These are phyloP conservation scores for Ogataea nakhonphanomensis DNA, from an alignment of 805 yeast species.

Conservation along the genomic window DNA sequence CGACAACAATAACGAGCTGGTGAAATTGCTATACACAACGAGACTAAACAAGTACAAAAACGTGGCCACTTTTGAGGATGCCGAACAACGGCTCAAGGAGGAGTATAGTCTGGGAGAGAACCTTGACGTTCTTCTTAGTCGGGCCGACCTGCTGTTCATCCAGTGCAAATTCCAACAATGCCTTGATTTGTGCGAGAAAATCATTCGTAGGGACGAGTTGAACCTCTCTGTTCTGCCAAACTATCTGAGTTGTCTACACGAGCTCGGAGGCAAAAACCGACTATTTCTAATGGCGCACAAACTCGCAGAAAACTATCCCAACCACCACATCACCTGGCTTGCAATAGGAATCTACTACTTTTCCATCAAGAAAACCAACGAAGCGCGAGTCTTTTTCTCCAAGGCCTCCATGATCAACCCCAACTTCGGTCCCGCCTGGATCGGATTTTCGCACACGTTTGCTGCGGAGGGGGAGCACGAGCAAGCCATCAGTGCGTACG, in stretches of 20 bases:
- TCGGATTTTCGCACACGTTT: conserved; percentile 97
- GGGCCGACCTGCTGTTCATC: conserved; percentile 66
- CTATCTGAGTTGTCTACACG: conserved; percentile 81
- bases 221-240: conserved; percentile 71
- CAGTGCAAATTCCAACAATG: conserved; percentile 82
- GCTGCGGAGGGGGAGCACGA: conserved; percentile 99
- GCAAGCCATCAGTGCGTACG: conserved; percentile 95
- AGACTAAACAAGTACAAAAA: conserved; percentile 71
- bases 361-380: conserved; percentile 64
- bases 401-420: conserved; percentile 88
- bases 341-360: conserved; percentile 90
- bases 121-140: conserved; percentile 62
- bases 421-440: conserved; percentile 93
- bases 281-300: conserved; percentile 79
- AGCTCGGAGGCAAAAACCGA: conserved; percentile 77
- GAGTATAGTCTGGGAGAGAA: conserved; percentile 71
- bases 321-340: conserved; percentile 81
- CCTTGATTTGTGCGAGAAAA: conserved; percentile 64
- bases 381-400: conserved; percentile 83
- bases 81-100: conserved; percentile 61
- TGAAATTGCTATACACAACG: conserved; percentile 72
- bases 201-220: conserved; percentile 58
- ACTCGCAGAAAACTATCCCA: conserved; percentile 80
- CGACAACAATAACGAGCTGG: conserved; percentile 77
- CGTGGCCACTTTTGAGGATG: conserved; percentile 54